phyloP scores from a whole-genome alignment of 768 basidiomycete species.

The Pleurotus giganteus region DNA sequence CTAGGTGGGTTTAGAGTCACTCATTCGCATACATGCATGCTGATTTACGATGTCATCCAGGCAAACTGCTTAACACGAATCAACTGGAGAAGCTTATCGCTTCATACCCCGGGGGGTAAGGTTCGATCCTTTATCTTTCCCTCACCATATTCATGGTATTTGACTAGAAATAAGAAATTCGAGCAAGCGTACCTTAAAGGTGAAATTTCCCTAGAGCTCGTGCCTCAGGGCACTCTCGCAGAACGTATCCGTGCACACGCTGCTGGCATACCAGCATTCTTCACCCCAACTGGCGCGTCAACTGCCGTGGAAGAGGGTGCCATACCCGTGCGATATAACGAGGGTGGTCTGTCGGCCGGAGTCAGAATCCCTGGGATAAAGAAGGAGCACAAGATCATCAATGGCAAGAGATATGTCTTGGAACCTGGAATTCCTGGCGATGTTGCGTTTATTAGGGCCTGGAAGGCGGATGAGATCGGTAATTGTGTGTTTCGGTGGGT shows the following conservation, averaged over 20 bases:
- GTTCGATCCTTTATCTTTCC: conserved; percentile 6
- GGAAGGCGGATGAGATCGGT: conserved; percentile 90
- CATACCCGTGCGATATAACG: conserved; percentile 77
- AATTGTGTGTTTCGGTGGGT: conserved; percentile 86
- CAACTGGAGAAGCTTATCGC: conserved; percentile 84
- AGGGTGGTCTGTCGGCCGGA: conserved; percentile 69
- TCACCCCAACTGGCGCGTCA: conserved; percentile 84
- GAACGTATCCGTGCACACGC: conserved; percentile 88
- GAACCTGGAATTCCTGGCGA: conserved; percentile 80
- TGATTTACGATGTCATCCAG: conserved; percentile 32
- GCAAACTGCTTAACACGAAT: conserved; percentile 68
- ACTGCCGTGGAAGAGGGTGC: conserved; percentile 80
- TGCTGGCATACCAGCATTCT: conserved; percentile 93
- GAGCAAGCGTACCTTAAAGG: conserved; percentile 80
- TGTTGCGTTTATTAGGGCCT: conserved; percentile 83
- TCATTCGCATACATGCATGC: neutral
- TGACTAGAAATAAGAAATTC: conserved; percentile 79
- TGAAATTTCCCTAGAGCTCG: conserved; percentile 80
- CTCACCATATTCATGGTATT: neutral
- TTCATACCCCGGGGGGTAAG: conserved; percentile 85
- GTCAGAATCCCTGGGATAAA: conserved; percentile 69
- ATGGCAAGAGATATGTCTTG: conserved; percentile 78
- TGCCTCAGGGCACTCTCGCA: conserved; percentile 88
- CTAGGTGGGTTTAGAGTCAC: conserved; percentile 45
- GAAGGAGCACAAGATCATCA: conserved; percentile 75